A percentile compares a stretch with the other conserved stretches of the same genome.
Conservation (phyloP, 371 early-diverging fungal species). For the Synchytrium microbalum region DNA sequence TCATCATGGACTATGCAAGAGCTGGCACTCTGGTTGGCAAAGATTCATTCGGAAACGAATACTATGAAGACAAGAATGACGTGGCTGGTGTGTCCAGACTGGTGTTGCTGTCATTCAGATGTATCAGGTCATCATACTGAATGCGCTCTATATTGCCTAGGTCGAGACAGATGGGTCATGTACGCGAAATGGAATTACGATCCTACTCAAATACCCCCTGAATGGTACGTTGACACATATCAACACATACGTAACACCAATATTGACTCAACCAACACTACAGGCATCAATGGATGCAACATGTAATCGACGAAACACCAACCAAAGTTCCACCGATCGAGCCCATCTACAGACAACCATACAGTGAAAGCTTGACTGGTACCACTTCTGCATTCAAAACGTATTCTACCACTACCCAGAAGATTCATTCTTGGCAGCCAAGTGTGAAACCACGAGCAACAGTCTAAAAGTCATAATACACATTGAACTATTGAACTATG, state of each 20-base stretch:
- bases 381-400: conserved; percentile 66
- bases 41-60: conserved; percentile 84
- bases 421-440: conserved; percentile 73
- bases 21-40: conserved; percentile 77
- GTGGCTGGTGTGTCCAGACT: conserved; percentile 42
- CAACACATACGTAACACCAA: background rate
- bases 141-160: conserved; percentile 8
- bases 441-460: background rate
- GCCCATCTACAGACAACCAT: conserved; percentile 37
- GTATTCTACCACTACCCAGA: conserved; percentile 81
- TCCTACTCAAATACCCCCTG: conserved; percentile 76
- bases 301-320: conserved; percentile 58
- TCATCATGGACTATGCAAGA: conserved; percentile 39
- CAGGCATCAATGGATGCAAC: conserved; percentile 87
- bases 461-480: background rate
- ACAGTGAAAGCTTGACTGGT: conserved; percentile 58
- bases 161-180: conserved; percentile 88
- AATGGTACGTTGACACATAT: conserved; percentile 54
- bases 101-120: background rate
- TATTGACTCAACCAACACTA: background rate
- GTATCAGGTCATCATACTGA: background rate
- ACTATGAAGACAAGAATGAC: conserved; percentile 82
- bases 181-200: conserved; percentile 68
- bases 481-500: too few species aligned
- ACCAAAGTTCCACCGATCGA: conserved; percentile 39